Evolutionary conservation across 768 basidiomycete genomes (phyloP), one percentile per base, ranked within the genome.

Genomic region (Boletus rufocinnamomeus): DNA sequence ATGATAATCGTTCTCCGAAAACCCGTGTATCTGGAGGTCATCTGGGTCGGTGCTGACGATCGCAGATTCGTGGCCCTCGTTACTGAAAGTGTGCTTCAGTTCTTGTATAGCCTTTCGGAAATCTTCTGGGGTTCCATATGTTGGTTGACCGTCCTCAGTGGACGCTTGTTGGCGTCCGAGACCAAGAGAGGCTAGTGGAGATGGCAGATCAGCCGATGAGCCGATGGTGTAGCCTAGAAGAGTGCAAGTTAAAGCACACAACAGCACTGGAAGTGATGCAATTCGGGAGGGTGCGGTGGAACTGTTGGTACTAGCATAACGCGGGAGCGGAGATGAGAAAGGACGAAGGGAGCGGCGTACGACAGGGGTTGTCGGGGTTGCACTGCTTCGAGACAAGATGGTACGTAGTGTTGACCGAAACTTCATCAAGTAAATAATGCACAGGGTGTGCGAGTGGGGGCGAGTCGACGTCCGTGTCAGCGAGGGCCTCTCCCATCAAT

Each of bases 11-110:
- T 80, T 80, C 45, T 75, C 69, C 8, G 84, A 84, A 61, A 77
- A 79, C 1, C 87, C 87, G 65, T 88, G 84, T 17, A 71, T 66
- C 2, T 74, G 72, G 13, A 89, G 69, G 51, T 84, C 81, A 27
- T 80, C 80, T 3, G 74, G 69, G 63, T 84, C 79, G 0, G 81
- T 85, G 17, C 81, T 83, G 3, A 84, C 78, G 13, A 68, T 51
- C 35, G 11, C 59, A 2, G 52, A 23, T 17, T 65, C 41, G 47
- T 57, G 3, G 5, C 28, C 45, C 23, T 44, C 56, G 19, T 27
- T 19, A 27, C 44, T 19, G 52, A 86, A 82, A 4, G 74, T 60
- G 14, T 16, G 52, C 48, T 67, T 75, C 13, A 89, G 71, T 32
- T 84, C 85, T 46, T 68, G 63, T 38, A 88, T 82, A 1, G 85